Evolutionary conservation across 108 stramenopile genomes (phyloP).

Genomic region (Cyclotella atomus): DNA sequence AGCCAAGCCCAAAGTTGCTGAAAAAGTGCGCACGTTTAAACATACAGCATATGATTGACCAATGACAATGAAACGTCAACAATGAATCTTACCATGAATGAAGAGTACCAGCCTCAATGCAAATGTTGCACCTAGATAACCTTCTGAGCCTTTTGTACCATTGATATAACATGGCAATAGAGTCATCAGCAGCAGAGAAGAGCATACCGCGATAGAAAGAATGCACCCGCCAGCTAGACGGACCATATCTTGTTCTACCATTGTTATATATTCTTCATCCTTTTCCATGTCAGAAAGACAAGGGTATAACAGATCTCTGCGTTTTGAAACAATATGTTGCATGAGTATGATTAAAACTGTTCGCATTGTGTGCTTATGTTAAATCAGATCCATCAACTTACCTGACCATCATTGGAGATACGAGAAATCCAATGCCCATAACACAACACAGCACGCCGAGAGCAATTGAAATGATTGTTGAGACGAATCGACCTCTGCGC

Average conservation of each 20-base stretch:
- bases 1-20: conserved; percentile 37
- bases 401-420: conserved; percentile 28
- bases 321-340: background rate
- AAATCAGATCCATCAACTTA: background rate
- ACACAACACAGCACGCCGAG: conserved; percentile 20
- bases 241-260: conserved; percentile 36
- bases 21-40: too few relatives aligned
- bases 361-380: background rate
- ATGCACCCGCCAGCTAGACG: conserved; percentile 44
- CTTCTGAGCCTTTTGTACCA: conserved; percentile 16
- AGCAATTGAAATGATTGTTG: conserved; percentile 20
- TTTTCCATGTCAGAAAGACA: conserved; percentile 43
- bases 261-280: conserved; percentile 3
- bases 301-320: conserved; percentile 37
- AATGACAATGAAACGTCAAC: too few relatives aligned
- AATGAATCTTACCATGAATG: conserved; percentile 42
- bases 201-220: conserved; percentile 42
- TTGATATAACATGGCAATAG: conserved; percentile 35
- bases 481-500: background rate
- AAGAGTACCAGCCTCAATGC: conserved; percentile 36
- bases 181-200: conserved; percentile 25
- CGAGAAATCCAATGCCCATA: conserved; percentile 33
- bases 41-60: too few relatives aligned
- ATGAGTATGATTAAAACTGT: background rate
- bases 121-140: too few relatives aligned